Conservation (phyloP, 345 rosid genomes). For the Nasturtium officinale region DNA sequence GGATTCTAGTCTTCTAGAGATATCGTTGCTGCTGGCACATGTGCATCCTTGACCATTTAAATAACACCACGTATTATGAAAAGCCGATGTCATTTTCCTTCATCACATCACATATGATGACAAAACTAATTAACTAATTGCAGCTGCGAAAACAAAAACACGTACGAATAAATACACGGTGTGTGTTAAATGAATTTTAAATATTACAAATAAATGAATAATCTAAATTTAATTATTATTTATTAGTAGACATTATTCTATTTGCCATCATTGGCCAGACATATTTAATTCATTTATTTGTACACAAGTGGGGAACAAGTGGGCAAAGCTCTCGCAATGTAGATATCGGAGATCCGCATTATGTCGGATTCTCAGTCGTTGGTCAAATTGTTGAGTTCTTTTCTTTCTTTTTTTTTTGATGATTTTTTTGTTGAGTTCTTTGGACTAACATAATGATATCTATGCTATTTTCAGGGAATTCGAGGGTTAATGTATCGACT, state of each 20-base stretch:
- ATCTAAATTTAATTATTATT: too few relatives aligned
- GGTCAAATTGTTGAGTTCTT: too few relatives aligned
- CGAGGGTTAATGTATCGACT: too few relatives aligned
- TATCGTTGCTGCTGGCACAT: constrained; percentile 10
- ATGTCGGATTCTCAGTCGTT: too few relatives aligned
- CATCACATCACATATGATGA: constrained; percentile 19
- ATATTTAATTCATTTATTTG: too few relatives aligned
- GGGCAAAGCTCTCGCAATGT: too few relatives aligned
- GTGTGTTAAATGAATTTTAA: neutral
- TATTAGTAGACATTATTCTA: constrained; percentile 15
- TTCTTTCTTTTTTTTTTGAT: too few relatives aligned
- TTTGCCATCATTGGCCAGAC: constrained; percentile 30
- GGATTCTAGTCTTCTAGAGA: neutral
- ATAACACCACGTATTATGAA: constrained; percentile 1
- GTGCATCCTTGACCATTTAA: constrained; percentile 6
- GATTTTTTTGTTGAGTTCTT: too few relatives aligned
- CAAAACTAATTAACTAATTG: constrained; percentile 16
- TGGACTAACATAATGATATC: too few relatives aligned
- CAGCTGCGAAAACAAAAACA: constrained; percentile 31
- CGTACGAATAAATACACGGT: constrained; percentile 27
- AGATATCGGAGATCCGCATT: too few relatives aligned
- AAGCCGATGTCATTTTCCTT: constrained; percentile 14
- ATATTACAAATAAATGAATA: too few relatives aligned
- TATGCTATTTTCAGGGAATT: too few relatives aligned
- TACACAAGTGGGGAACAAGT: constrained; percentile 19